A percentile compares a stretch with the other conserved stretches of the same genome.
Evolutionary conservation across 495 filamentous ascomycete species (phyloP).

Genomic region (Aspergillus conjunctus): DNA sequence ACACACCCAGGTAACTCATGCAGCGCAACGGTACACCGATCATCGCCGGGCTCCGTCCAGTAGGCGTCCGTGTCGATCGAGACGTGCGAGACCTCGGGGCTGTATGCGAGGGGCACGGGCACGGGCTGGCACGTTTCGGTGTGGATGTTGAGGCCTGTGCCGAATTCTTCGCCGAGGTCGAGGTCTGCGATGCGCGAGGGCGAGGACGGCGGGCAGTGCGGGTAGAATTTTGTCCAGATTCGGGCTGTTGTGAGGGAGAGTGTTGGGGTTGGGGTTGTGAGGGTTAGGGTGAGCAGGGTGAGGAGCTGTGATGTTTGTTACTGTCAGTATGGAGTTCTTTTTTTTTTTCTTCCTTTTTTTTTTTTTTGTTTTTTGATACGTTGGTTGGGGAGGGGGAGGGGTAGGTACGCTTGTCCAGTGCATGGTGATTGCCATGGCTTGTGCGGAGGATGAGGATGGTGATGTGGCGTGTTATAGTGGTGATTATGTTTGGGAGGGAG

Average conservation of each 20-base stretch:
- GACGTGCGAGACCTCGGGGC: conserved; percentile 32
- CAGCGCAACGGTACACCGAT: conserved; percentile 40
- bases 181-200: conserved; percentile 27
- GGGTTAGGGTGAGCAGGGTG: conserved; percentile 29
- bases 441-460: background rate
- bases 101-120: conserved; percentile 33
- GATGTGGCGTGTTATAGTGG: background rate
- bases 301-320: background rate
- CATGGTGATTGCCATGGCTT: conserved; percentile 12
- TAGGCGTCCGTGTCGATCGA: conserved; percentile 38
- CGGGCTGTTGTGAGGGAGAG: conserved; percentile 31
- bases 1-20: conserved; percentile 43
- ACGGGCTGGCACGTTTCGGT: conserved; percentile 35
- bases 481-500: background rate
- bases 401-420: conserved; percentile 18
- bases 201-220: conserved; percentile 31
- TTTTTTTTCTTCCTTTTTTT: too few relatives aligned
- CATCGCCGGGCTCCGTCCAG: conserved; percentile 22
- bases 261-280: conserved; percentile 26
- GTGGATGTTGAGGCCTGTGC: conserved; percentile 29
- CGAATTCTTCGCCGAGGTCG: conserved; percentile 33
- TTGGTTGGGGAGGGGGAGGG: too few relatives aligned
- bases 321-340: too few relatives aligned
- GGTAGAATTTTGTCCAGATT: conserved; percentile 43
- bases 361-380: too few relatives aligned